Evolutionary conservation across 2,329 filamentous ascomycete species (phyloP).

Genomic region (Penicillium janthinellum): DNA sequence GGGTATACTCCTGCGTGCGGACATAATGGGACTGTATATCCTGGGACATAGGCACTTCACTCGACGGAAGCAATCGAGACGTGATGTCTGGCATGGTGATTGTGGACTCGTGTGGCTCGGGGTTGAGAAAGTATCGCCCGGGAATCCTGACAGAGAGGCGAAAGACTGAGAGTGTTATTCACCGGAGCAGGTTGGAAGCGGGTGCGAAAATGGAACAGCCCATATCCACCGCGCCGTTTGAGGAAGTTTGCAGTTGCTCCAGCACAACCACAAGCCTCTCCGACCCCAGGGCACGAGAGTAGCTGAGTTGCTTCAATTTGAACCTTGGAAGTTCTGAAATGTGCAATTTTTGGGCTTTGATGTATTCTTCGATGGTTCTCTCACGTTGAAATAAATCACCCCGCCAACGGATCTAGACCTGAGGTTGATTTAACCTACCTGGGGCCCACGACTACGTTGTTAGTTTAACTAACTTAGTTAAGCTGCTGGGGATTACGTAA

Average conservation of each 20-base stretch:
- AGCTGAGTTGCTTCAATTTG: not conserved
- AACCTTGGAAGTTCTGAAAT: not conserved
- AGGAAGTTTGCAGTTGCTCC: not conserved
- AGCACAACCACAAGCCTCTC: too few relatives aligned
- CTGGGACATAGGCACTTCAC: conserved; percentile 32
- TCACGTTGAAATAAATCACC: not conserved
- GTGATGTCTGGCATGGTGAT: conserved; percentile 9
- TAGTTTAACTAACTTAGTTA: too few relatives aligned
- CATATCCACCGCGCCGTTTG: not conserved
- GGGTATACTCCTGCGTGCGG: conserved; percentile 33
- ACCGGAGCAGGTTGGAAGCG: not conserved
- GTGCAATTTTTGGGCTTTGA: not conserved
- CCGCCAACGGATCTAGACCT: not conserved
- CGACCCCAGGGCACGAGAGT: not conserved
- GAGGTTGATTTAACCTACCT: conserved; percentile 3
- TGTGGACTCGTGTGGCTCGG: too few relatives aligned
- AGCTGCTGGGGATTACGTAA: not conserved
- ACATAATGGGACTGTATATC: conserved; percentile 28
- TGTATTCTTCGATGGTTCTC: too few relatives aligned
- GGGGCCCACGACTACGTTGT: not conserved
- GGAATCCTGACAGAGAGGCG: not conserved
- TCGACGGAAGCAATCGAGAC: conserved; percentile 6
- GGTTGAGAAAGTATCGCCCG: not conserved
- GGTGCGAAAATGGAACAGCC: not conserved
- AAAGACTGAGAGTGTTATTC: not conserved